phyloP scores from a whole-genome alignment of 768 basidiomycete genomes.

The Leccinellum luteum region DNA sequence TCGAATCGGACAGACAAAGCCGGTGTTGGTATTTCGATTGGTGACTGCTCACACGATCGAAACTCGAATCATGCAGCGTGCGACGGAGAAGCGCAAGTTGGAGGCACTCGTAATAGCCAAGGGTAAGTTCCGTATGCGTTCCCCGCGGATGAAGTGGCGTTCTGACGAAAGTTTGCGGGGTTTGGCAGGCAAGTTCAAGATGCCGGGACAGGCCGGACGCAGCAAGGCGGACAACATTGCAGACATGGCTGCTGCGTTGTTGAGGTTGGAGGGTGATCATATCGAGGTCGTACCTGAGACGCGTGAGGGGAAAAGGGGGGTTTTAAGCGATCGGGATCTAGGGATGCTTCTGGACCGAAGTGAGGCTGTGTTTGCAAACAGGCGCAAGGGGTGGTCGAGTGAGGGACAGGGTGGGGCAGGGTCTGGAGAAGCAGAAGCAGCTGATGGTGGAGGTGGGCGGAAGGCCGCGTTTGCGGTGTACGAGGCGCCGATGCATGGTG shows the following conservation, averaged over 20 bases:
- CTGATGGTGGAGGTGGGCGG: conserved; percentile 3
- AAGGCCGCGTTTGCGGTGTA: conserved; percentile 77
- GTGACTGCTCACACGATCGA: conserved; percentile 89
- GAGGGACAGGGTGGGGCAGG: conserved; percentile 2
- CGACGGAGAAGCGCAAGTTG: conserved; percentile 81
- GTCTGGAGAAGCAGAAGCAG: conserved; percentile 3
- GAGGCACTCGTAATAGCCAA: conserved; percentile 96
- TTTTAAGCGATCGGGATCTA: conserved; percentile 82
- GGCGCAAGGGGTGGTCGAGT: conserved; percentile 74
- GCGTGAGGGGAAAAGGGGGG: conserved; percentile 57
- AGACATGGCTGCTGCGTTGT: conserved; percentile 75
- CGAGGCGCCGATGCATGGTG: conserved; percentile 59
- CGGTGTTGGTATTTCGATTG: conserved; percentile 86
- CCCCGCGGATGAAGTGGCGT: neutral
- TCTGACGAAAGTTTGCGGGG: neutral
- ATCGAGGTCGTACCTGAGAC: conserved; percentile 82
- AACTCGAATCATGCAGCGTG: conserved; percentile 86
- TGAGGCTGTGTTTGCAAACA: conserved; percentile 65
- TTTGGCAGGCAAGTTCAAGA: conserved; percentile 75
- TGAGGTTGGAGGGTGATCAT: conserved; percentile 83
- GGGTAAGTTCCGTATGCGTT: conserved; percentile 41
- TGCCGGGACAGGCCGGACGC: conserved; percentile 54
- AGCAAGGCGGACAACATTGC: conserved; percentile 66
- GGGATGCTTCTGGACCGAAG: conserved; percentile 78
- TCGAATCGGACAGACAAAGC: conserved; percentile 90